Conservation (phyloP, 2,329 filamentous ascomycete species). For the Berkeleyomyces basicola region DNA sequence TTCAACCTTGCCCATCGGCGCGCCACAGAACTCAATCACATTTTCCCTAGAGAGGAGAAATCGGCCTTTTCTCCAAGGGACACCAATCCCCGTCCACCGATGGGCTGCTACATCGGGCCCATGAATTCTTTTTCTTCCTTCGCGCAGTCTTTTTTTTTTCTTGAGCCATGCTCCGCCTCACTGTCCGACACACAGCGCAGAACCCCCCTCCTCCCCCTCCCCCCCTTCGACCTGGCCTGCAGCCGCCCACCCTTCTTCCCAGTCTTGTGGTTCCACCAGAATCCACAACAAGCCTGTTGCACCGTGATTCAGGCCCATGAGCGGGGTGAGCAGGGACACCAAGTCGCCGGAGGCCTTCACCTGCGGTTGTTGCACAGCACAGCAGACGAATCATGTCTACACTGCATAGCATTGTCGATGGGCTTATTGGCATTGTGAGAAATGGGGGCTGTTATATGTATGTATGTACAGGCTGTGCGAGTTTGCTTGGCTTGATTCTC, state of each 20-base stretch:
- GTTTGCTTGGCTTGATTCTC: too few species aligned
- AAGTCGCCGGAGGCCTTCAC: background rate
- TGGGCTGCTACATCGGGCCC: background rate
- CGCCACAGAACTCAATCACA: too few species aligned
- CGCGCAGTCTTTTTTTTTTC: background rate
- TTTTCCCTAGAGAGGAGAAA: too few species aligned
- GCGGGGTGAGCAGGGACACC: background rate
- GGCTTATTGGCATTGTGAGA: background rate
- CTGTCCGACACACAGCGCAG: background rate
- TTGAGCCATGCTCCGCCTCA: background rate
- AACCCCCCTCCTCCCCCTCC: background rate
- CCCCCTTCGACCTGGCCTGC: background rate
- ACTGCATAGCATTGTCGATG: background rate
- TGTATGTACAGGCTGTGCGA: background rate
- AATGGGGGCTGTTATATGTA: background rate
- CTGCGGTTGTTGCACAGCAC: background rate
- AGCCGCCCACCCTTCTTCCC: background rate
- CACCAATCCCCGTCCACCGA: background rate
- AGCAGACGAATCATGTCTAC: background rate
- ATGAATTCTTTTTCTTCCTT: background rate
- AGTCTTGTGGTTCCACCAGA: background rate
- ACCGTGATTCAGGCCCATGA: background rate
- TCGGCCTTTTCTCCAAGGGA: too few species aligned
- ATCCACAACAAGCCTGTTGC: background rate
- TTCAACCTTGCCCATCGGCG: too few species aligned